phyloP scores from a whole-genome alignment of 306 rosid genomes.

The Sophora flavescens region DNA sequence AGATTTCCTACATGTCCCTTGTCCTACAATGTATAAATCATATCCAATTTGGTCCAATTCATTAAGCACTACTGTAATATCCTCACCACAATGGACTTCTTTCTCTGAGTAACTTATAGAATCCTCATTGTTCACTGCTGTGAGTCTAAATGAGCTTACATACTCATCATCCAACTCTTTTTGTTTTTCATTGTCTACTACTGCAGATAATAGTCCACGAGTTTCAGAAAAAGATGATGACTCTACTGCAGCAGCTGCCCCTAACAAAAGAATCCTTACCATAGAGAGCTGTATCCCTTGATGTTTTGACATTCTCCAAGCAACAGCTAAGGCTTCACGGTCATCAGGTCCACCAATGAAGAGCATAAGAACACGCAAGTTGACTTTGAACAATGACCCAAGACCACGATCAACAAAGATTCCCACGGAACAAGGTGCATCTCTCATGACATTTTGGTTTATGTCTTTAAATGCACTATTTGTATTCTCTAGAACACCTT shows the following conservation, averaged over 20 bases:
- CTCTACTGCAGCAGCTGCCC: slow-evolving; percentile 42
- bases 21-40: slow-evolving; percentile 61
- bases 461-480: slow-evolving; percentile 28
- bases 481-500: slow-evolving; percentile 42
- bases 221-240: neutral
- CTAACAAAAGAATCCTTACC: slow-evolving; percentile 44
- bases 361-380: slow-evolving; percentile 34
- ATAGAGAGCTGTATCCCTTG: slow-evolving; percentile 51
- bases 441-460: slow-evolving; percentile 47
- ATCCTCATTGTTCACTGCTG: slow-evolving; percentile 39
- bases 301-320: slow-evolving; percentile 66
- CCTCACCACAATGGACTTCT: slow-evolving; percentile 44
- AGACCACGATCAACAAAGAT: slow-evolving; percentile 52
- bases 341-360: slow-evolving; percentile 66
- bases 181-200: slow-evolving; percentile 37
- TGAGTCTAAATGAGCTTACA: slow-evolving; percentile 48
- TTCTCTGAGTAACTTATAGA: slow-evolving; percentile 47
- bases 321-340: slow-evolving; percentile 65
- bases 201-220: slow-evolving; percentile 12
- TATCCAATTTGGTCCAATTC: slow-evolving; percentile 44
- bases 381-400: slow-evolving; percentile 31
- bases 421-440: slow-evolving; percentile 55
- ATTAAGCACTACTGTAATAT: slow-evolving; percentile 35
- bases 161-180: slow-evolving; percentile 53
- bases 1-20: slow-evolving; percentile 45